Conservation (phyloP, 345 rosid genomes). For the Rhizophora apiculata region DNA sequence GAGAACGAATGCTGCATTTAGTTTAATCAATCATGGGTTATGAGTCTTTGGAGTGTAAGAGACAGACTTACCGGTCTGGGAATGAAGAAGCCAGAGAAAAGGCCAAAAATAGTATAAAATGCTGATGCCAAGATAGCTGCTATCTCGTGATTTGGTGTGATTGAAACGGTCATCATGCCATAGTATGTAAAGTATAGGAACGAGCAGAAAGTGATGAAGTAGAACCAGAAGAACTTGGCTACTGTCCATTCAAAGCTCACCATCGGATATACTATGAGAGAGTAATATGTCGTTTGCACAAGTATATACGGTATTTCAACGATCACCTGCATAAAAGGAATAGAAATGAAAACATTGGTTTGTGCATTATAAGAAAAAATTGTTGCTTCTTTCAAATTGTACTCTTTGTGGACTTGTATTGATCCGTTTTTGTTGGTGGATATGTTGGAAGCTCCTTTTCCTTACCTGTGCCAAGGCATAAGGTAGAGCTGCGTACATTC, state of each 20-base stretch:
- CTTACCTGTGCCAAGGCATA: constrained; percentile 60
- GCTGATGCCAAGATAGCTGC: constrained; percentile 74
- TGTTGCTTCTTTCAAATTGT: too few relatives aligned
- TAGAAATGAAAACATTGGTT: too few relatives aligned
- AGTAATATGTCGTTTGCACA: constrained; percentile 54
- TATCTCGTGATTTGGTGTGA: constrained; percentile 81
- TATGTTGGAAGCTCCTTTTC: too few relatives aligned
- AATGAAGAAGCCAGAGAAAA: constrained; percentile 85
- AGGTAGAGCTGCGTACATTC: constrained; percentile 54
- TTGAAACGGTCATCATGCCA: constrained; percentile 90
- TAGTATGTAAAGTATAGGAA: constrained; percentile 95
- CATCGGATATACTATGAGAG: constrained; percentile 74
- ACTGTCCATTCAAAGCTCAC: constrained; percentile 68
- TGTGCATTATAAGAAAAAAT: too few relatives aligned
- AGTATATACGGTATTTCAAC: constrained; percentile 67
- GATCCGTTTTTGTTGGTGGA: too few relatives aligned
- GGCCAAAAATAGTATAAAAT: constrained; percentile 68
- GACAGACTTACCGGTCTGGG: constrained; percentile 59
- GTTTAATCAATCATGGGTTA: too few relatives aligned
- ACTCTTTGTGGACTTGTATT: too few relatives aligned
- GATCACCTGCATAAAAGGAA: constrained; percentile 45
- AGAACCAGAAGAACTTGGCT: constrained; percentile 83
- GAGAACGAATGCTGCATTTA: too few relatives aligned
- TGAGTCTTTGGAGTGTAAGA: neutral
- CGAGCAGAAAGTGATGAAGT: constrained; percentile 71